These are phyloP conservation scores for Protostelium mycophagum DNA, from an alignment of 78 protist genomes.

Conservation along the genomic window DNA sequence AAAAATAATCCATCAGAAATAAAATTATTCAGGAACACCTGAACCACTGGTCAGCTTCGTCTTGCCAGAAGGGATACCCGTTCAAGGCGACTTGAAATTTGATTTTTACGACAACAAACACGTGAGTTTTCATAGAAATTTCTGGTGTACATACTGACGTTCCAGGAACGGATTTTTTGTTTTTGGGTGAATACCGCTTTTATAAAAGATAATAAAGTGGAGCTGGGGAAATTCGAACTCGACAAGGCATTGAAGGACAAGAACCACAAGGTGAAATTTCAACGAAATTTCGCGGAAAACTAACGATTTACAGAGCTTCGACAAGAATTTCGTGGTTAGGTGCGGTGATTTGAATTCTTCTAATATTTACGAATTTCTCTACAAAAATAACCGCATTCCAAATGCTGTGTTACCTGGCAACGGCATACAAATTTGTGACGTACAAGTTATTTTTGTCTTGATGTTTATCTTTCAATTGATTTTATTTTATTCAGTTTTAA, in stretches of 20 bases:
- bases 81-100: slow-evolving; percentile 30
- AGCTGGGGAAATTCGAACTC: slow-evolving; percentile 47
- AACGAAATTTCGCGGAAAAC: neutral
- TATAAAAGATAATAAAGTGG: neutral
- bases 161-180: slow-evolving; percentile 62
- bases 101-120: slow-evolving; percentile 17
- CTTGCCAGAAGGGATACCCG: slow-evolving; percentile 17
- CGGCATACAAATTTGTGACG: too few species aligned
- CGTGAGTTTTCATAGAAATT: neutral
- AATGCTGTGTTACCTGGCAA: too few species aligned
- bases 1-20: slow-evolving; percentile 16
- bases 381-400: too few species aligned
- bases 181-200: slow-evolving; percentile 82
- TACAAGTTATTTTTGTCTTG: too few species aligned
- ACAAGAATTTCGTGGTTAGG: neutral
- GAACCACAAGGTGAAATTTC: slow-evolving; percentile 54
- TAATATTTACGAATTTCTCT: too few species aligned
- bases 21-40: neutral
- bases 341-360: too few species aligned
- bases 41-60: slow-evolving; percentile 46
- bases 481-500: too few species aligned
- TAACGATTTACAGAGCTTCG: neutral
- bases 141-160: neutral
- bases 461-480: too few species aligned
- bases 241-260: slow-evolving; percentile 80